Conservation (phyloP, 305 asterid genomes). For the Petunia hybrid region DNA sequence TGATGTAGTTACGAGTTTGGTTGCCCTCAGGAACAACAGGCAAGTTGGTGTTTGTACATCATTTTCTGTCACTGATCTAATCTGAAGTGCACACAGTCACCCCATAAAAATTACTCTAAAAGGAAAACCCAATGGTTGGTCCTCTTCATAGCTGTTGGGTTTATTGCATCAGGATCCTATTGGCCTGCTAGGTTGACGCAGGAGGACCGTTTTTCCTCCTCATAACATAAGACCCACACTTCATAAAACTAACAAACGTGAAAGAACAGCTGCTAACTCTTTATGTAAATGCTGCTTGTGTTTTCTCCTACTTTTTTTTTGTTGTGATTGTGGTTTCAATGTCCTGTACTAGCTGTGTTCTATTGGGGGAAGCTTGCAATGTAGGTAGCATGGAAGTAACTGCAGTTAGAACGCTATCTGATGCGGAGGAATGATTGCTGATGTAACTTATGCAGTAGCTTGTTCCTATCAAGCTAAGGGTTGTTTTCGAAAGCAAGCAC, state of each 20-base stretch:
- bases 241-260: conserved; percentile 1
- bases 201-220: neutral
- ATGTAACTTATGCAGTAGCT: too few relatives aligned
- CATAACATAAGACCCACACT: neutral
- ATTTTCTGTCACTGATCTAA: conserved; percentile 4
- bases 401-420: too few relatives aligned
- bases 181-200: neutral
- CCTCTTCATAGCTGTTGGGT: neutral
- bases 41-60: conserved; percentile 42
- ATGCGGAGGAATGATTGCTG: too few relatives aligned
- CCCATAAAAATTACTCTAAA: neutral
- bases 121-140: neutral
- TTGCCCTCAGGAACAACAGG: conserved; percentile 80
- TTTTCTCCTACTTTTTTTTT: too few relatives aligned
- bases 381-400: too few relatives aligned
- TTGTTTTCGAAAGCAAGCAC: too few relatives aligned
- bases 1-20: conserved; percentile 92
- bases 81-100: neutral
- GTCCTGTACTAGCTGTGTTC: too few relatives aligned
- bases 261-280: neutral
- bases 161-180: neutral
- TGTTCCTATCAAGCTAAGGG: too few relatives aligned
- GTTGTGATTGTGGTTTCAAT: too few relatives aligned
- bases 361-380: too few relatives aligned
- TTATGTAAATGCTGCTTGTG: too few relatives aligned